Percentiles rank a stretch among this genome's conserved stretches.
Evolutionary conservation across 192 early-diverging fungal species (phyloP).

Genomic region (Phlyctochytrium planicorne): DNA sequence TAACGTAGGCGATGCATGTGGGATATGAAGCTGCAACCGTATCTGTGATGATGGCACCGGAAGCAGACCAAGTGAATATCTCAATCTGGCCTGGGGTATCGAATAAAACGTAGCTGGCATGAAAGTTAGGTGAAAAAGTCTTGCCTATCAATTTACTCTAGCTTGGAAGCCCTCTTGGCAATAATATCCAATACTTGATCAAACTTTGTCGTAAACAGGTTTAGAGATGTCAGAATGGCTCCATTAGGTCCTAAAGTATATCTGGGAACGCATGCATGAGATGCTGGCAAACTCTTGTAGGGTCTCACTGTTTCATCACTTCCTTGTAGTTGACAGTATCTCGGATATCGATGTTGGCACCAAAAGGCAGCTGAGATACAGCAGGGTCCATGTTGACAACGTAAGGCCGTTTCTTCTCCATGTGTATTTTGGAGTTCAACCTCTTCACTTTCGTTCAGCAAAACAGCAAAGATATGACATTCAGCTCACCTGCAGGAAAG

Average conservation of each 20-base stretch:
- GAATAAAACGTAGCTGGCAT: conserved; percentile 70
- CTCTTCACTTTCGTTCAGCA: conserved; percentile 46
- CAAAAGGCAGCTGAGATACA: conserved; percentile 79
- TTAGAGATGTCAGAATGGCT: conserved; percentile 91
- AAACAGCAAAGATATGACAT: not conserved
- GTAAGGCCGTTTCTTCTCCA: conserved; percentile 75
- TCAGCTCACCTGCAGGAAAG: conserved; percentile 83
- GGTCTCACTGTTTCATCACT: conserved; percentile 89
- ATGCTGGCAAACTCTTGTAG: conserved; percentile 17
- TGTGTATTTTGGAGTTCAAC: conserved; percentile 80
- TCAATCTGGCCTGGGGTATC: conserved; percentile 99
- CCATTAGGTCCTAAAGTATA: conserved; percentile 97
- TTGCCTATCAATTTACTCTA: conserved; percentile 65
- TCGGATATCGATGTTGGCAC: conserved; percentile 96
- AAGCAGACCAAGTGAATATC: conserved; percentile 98
- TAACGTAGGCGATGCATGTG: conserved; percentile 87
- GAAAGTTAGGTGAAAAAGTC: not conserved
- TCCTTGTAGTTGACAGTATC: conserved; percentile 99
- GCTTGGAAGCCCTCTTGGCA: conserved; percentile 66
- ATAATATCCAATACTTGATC: conserved; percentile 92
- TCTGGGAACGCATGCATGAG: conserved; percentile 36
- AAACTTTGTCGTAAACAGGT: conserved; percentile 97
- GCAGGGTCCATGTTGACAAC: conserved; percentile 96
- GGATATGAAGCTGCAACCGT: conserved; percentile 89
- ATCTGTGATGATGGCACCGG: conserved; percentile 93